Percentiles rank a stretch among this genome's conserved stretches.
Evolutionary conservation across 805 yeast species (phyloP).

Genomic region (Ogataea saltuana): DNA sequence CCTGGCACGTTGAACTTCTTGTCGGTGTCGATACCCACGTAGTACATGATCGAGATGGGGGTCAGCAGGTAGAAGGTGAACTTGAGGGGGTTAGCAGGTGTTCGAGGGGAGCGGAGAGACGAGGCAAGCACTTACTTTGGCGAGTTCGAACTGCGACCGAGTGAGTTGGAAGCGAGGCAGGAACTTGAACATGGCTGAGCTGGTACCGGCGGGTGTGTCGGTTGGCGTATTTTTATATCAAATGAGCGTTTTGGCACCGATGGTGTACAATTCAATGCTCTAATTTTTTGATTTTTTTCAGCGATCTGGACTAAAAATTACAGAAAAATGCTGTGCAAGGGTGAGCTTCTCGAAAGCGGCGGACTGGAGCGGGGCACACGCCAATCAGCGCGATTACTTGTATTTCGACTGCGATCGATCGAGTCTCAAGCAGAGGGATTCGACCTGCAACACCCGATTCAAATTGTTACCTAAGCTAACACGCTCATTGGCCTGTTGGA

Average conservation of each 20-base stretch:
- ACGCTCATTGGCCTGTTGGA: constrained; percentile 5
- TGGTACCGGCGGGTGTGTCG: not conserved
- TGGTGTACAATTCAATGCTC: too few species aligned
- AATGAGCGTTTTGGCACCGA: too few species aligned
- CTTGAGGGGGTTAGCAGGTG: constrained; percentile 33
- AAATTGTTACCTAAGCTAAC: not conserved
- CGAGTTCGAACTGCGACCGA: constrained; percentile 55
- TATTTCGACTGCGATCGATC: too few species aligned
- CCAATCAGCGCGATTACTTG: too few species aligned
- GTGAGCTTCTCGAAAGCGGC: too few species aligned
- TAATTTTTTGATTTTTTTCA: too few species aligned
- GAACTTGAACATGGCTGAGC: constrained; percentile 14
- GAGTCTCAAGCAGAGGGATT: too few species aligned
- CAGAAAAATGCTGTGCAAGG: too few species aligned
- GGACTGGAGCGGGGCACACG: too few species aligned
- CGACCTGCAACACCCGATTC: too few species aligned
- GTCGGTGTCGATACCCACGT: constrained; percentile 89
- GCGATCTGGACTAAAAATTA: too few species aligned
- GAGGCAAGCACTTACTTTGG: constrained; percentile 39
- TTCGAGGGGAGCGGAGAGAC: not conserved
- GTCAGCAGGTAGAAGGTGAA: constrained; percentile 82
- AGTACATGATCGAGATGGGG: constrained; percentile 91
- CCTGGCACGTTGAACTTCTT: constrained; percentile 87
- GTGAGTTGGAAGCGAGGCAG: constrained; percentile 35
- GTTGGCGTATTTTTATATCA: too few species aligned